Conservation (phyloP, 2,329 filamentous ascomycete genomes). For the Neofusicoccum umdonicola region DNA sequence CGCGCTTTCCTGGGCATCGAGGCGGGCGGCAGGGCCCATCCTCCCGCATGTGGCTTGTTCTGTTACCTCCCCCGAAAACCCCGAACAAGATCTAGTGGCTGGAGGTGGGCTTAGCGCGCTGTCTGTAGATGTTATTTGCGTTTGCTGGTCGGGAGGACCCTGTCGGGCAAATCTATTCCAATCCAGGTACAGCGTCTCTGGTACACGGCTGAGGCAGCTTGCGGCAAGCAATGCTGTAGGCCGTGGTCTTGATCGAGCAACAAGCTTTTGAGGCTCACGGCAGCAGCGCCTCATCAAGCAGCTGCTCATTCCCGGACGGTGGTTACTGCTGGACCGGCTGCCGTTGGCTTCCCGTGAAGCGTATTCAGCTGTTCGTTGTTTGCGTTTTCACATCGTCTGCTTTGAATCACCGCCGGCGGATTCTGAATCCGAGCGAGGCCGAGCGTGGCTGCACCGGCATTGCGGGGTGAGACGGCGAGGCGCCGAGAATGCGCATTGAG, state of each 20-base stretch:
- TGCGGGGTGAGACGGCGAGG: neutral
- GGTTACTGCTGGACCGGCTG: neutral
- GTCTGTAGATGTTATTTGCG: neutral
- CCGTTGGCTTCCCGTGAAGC: neutral
- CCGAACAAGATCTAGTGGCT: neutral
- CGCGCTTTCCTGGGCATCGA: neutral
- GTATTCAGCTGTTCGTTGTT: neutral
- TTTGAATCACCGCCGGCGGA: neutral
- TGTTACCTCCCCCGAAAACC: neutral
- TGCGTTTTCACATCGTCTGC: neutral
- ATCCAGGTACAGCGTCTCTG: neutral
- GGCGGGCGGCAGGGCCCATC: neutral
- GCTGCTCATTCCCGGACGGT: neutral
- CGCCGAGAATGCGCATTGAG: conserved; percentile 1
- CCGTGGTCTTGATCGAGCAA: neutral
- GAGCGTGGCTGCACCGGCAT: neutral
- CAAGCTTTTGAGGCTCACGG: neutral
- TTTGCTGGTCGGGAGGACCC: neutral
- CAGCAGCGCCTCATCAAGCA: neutral
- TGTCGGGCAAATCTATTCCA: neutral
- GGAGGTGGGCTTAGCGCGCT: neutral
- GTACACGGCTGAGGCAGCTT: neutral
- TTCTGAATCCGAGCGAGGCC: too few relatives aligned
- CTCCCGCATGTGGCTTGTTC: neutral
- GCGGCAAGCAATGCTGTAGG: neutral